Base-by-base conservation (phyloP, 1,284 basidiomycete species). In the Rhodotorula sp. region DNA sequence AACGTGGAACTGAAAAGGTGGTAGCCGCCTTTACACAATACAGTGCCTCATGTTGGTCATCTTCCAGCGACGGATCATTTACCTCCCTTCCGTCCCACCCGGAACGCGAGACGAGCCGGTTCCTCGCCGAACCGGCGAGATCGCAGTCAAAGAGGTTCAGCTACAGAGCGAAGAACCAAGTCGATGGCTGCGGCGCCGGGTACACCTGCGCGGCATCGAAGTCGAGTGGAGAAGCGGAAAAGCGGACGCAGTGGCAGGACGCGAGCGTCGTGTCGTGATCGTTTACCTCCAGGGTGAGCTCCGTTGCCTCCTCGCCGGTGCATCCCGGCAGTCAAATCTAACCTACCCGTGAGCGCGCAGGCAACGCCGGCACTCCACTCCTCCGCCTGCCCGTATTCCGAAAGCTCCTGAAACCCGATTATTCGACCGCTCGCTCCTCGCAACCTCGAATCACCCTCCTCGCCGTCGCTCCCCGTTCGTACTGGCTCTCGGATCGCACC, bases 351-450 rank as follows among this genome's bases (percentile, higher is more conserved):
- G 34, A 34, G 34, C 6, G 34, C 5, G 34, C 8, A 34, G 85
- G 86, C 20, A 87, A 87, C 69, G 85, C 85, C 14, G 86, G 86
- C 8, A 86, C 85, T 64, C 84, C 85, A 0, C 78, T 86, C 2
- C 81, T 83, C 31, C 84, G 85, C 26, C 76, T 86, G 14, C 84
- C 85, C 0, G 79, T 85, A 43, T 86, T 86, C 71, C 80, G 83
- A n/a, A 65, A 74, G 14, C 79, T 84, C 39, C 77, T 81, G 18
- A 21, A 43, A 14, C 66, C 60, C 4, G 60, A 61, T 1, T 21
- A 4, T 3, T 3, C 58, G 5, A 23, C 62, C 23, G 60, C n/a
- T 67, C 76, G 31, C 69, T 78, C 34, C 84, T 81, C 15, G 81
- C 81, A 8, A 83, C 56, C 69, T 3, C 70, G 77, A 18, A 54